Percentiles rank a stretch among this genome's conserved stretches.
Evolutionary conservation across 2,329 filamentous ascomycete genomes (phyloP).

Genomic region (Pseudonectria buxi): DNA sequence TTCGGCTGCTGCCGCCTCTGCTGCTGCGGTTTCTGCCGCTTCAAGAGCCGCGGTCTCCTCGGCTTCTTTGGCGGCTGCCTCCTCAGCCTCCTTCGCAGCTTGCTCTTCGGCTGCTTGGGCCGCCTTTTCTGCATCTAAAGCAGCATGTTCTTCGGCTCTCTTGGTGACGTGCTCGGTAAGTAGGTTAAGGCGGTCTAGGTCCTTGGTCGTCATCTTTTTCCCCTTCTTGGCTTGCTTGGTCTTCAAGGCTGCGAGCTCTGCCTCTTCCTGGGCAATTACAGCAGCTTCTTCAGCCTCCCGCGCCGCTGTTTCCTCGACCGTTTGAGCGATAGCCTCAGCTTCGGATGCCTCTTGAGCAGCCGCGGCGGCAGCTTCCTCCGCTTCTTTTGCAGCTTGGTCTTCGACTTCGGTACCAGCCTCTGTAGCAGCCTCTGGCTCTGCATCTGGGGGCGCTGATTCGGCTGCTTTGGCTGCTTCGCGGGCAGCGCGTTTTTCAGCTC

Average conservation of each 20-base stretch:
- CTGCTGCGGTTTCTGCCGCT: slow-evolving; percentile 21
- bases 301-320: slow-evolving; percentile 15
- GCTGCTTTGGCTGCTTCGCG: slow-evolving; percentile 4
- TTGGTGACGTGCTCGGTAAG: slow-evolving; percentile 15
- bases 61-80: slow-evolving; percentile 22
- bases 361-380: slow-evolving; percentile 19
- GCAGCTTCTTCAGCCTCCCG: slow-evolving; percentile 5
- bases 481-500: slow-evolving; percentile 15
- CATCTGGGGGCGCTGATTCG: slow-evolving; percentile 16
- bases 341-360: slow-evolving; percentile 20
- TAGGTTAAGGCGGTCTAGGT: slow-evolving; percentile 14
- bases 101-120: slow-evolving; percentile 18
- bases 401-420: slow-evolving; percentile 5
- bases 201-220: slow-evolving; percentile 14
- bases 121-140: slow-evolving; percentile 3
- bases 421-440: slow-evolving; percentile 7
- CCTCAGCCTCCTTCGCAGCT: slow-evolving; percentile 22
- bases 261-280: slow-evolving; percentile 26
- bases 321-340: neutral
- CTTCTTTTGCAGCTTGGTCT: slow-evolving; percentile 24
- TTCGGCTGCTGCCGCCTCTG: slow-evolving; percentile 5
- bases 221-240: slow-evolving; percentile 15
- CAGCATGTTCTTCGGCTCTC: slow-evolving; percentile 16
- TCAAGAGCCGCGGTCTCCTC: slow-evolving; percentile 21
- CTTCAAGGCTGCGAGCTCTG: slow-evolving; percentile 33